Base-by-base conservation (phyloP, 2,329 filamentous ascomycete genomes). In the Raffaelea albimanens region DNA sequence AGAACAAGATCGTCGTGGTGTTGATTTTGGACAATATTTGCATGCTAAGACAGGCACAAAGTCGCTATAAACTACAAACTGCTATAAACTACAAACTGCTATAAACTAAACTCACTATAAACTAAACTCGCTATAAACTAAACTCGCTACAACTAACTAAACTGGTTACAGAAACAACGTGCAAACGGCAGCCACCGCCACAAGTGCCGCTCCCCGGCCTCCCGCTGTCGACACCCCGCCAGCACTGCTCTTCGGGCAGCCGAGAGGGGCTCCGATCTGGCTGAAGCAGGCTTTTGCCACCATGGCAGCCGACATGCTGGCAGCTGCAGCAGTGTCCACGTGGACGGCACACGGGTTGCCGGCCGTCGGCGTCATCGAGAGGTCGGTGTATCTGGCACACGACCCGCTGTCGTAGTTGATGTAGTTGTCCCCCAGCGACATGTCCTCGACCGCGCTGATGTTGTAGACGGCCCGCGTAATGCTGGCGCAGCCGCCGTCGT, bases 321-420 rank as follows among this genome's bases (percentile, higher is more conserved):
- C 43, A 8, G 46, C 18, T 33, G 50, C 46, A 5, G 43, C 50
- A 16, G 53, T 46, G 22, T 56, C 52, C 18, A 48, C 45, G 47
- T 53, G 50, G 49, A 45, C 41, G 57, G 54, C 25, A 22, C 22
- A 56, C 39, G 23, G 13, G 1, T 19, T 10, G 47, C 21, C 18
- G 39, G 11, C 31, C 25, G 14, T 22, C 29, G 10, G n/a, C n/a
- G n/a, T n/a, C n/a, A n/a, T n/a, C n/a, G n/a, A 16, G n/a, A n/a
- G 45, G 31, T 10, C 40, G n/a, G 10, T 19, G 22, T 16, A 42
- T 8, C 18, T 8, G 21, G 18, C 40, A 22, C 22, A 19, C 18
- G 8, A 14, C 40, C 21, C n/a, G 21, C 36, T 41, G 44, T 25
- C 9, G 31, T 34, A 34, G 31, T 16, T 34, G 10, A 34, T 34